Evolutionary conservation across 768 basidiomycete genomes (phyloP).

Genomic region (Mycena latifolia): DNA sequence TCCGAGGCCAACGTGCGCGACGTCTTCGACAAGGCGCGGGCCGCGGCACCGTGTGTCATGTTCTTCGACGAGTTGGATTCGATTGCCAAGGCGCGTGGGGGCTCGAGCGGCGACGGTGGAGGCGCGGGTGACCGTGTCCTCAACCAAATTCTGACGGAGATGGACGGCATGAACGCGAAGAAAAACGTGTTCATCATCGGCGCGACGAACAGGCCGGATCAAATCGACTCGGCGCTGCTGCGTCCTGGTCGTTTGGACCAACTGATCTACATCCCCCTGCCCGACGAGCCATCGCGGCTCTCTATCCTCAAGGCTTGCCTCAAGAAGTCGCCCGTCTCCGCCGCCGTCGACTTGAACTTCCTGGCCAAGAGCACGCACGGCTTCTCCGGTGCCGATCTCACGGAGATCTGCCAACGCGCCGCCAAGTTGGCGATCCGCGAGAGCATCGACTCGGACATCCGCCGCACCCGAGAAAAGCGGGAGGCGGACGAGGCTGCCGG

Average conservation of each 20-base stretch:
- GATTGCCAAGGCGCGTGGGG: slow-evolving; percentile 97
- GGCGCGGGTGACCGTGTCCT: slow-evolving; percentile 98
- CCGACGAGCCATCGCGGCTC: slow-evolving; percentile 91
- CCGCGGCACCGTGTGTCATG: slow-evolving; percentile 99
- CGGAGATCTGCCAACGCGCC: slow-evolving; percentile 98
- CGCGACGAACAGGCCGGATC: slow-evolving; percentile 96
- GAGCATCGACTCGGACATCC: slow-evolving; percentile 94
- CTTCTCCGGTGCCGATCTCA: slow-evolving; percentile 99
- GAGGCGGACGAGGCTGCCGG: slow-evolving; percentile 83
- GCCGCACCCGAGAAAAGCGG: slow-evolving; percentile 79
- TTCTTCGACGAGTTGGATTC: slow-evolving; percentile 99
- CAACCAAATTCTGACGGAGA: slow-evolving; percentile 97
- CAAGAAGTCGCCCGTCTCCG: slow-evolving; percentile 90
- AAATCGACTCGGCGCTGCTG: slow-evolving; percentile 92
- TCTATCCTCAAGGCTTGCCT: slow-evolving; percentile 93
- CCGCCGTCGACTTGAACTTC: slow-evolving; percentile 86
- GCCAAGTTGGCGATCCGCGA: slow-evolving; percentile 97
- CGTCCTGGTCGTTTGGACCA: slow-evolving; percentile 99
- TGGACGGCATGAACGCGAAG: slow-evolving; percentile 99
- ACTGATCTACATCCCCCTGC: slow-evolving; percentile 98
- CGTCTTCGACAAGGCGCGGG: slow-evolving; percentile 99
- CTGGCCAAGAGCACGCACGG: slow-evolving; percentile 95
- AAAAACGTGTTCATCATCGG: slow-evolving; percentile 99
- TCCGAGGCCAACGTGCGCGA: slow-evolving; percentile 99
- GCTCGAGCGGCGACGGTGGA: slow-evolving; percentile 87